These are phyloP conservation scores for Populus ilicifolia DNA, from an alignment of 345 rosid species.

Conservation along the genomic window DNA sequence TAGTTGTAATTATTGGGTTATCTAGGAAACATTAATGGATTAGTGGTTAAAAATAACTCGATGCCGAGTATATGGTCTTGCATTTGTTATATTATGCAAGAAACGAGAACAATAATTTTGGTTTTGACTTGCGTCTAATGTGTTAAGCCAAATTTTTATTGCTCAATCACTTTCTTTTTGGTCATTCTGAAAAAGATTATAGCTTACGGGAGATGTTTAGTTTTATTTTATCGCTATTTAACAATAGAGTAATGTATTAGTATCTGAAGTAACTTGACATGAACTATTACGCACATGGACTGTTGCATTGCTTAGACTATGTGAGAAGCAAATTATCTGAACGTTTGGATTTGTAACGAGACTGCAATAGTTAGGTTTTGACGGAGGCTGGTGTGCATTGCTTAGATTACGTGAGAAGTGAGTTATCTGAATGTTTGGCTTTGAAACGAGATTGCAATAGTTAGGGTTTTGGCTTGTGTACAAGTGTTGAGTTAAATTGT, in stretches of 20 bases:
- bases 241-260: neutral
- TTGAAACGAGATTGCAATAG: neutral
- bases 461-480: neutral
- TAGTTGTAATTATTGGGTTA: neutral
- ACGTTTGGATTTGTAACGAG: neutral
- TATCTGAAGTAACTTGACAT: neutral
- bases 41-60: neutral
- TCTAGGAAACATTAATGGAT: neutral
- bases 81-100: neutral
- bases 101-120: neutral
- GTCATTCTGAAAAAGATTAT: neutral
- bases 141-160: neutral
- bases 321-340: neutral
- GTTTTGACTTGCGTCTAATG: neutral
- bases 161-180: neutral
- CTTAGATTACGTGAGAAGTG: neutral
- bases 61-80: neutral
- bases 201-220: neutral
- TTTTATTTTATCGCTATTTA: neutral
- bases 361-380: neutral
- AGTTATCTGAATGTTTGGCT: neutral
- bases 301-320: neutral
- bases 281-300: neutral
- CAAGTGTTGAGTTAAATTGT: neutral
- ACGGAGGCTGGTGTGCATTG: neutral